Conservation (phyloP, 2,329 filamentous ascomycete genomes). For the Colletotrichum lindemuthianum region DNA sequence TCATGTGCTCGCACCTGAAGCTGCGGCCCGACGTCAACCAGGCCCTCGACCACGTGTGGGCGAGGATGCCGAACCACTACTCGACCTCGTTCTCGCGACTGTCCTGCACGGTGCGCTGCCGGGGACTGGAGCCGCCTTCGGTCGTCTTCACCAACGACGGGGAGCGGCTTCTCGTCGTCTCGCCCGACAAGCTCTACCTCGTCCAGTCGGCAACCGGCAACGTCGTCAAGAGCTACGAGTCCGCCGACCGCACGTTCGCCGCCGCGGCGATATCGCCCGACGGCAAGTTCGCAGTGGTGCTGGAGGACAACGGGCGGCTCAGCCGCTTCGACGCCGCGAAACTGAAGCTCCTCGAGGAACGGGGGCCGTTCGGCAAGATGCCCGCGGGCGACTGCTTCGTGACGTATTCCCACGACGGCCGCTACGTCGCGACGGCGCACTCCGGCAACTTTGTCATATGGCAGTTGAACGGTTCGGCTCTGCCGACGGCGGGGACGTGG, state of each 20-base stretch:
- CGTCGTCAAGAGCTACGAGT: slow-evolving; percentile 4
- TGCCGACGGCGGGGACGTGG: slow-evolving; percentile 16
- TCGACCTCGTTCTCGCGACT: neutral
- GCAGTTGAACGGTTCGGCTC: slow-evolving; percentile 5
- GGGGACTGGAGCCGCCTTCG: slow-evolving; percentile 4
- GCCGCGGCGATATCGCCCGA: slow-evolving; percentile 10
- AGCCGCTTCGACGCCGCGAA: slow-evolving; percentile 7
- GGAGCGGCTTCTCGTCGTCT: slow-evolving; percentile 9
- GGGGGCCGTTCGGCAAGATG: slow-evolving; percentile 19
- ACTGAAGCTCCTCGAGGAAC: slow-evolving; percentile 8
- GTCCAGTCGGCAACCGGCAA: slow-evolving; percentile 6
- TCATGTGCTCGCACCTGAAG: slow-evolving; percentile 12
- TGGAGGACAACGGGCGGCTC: slow-evolving; percentile 10
- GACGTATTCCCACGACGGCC: slow-evolving; percentile 15
- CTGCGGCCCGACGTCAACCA: slow-evolving; percentile 5
- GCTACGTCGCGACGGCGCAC: slow-evolving; percentile 9
- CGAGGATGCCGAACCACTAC: slow-evolving; percentile 12
- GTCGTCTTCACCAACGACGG: slow-evolving; percentile 3
- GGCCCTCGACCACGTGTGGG: slow-evolving; percentile 10
- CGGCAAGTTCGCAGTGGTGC: slow-evolving; percentile 9
- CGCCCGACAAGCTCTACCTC: slow-evolving; percentile 16
- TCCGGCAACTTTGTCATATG: slow-evolving; percentile 11
- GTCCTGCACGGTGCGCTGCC: slow-evolving; percentile 1
- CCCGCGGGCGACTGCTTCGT: slow-evolving; percentile 17
- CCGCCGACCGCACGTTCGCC: slow-evolving; percentile 9